phyloP scores from a whole-genome alignment of 352 stramenopile species.

The Phytophthora boehmeriae region DNA sequence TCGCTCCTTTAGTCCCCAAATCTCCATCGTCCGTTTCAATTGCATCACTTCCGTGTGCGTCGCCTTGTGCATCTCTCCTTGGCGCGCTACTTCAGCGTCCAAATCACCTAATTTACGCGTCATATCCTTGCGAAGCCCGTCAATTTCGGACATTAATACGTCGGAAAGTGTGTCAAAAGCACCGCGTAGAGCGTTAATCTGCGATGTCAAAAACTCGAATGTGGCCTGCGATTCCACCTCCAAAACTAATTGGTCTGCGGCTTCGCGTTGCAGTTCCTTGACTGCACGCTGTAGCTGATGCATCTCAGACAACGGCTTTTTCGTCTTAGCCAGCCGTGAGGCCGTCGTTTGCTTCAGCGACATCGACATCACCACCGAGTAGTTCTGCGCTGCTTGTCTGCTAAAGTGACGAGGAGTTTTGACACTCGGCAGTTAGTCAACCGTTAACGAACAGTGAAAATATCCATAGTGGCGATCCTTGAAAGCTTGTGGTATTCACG shows the following conservation, averaged over 20 bases:
- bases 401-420: slow-evolving; percentile 30
- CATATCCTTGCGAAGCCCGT: slow-evolving; percentile 71
- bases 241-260: slow-evolving; percentile 72
- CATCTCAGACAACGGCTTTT: slow-evolving; percentile 83
- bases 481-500: not conserved
- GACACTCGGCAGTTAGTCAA: slow-evolving; percentile 26
- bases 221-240: slow-evolving; percentile 85
- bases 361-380: slow-evolving; percentile 39
- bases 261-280: slow-evolving; percentile 76
- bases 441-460: slow-evolving; percentile 5
- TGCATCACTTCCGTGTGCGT: slow-evolving; percentile 75
- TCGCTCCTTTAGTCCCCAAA: slow-evolving; percentile 82
- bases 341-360: slow-evolving; percentile 57
- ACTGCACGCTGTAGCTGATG: slow-evolving; percentile 81
- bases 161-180: slow-evolving; percentile 85
- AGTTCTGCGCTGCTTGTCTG: slow-evolving; percentile 4
- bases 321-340: slow-evolving; percentile 72
- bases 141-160: slow-evolving; percentile 77
- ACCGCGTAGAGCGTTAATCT: slow-evolving; percentile 73
- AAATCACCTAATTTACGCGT: slow-evolving; percentile 63
- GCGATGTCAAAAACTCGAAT: slow-evolving; percentile 83
- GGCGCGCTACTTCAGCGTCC: slow-evolving; percentile 58
- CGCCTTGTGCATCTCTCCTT: slow-evolving; percentile 63
- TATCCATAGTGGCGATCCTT: slow-evolving; percentile 12
- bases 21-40: slow-evolving; percentile 77